Base-by-base conservation (phyloP, 129 eudicot species). In the Solidago caesia region DNA sequence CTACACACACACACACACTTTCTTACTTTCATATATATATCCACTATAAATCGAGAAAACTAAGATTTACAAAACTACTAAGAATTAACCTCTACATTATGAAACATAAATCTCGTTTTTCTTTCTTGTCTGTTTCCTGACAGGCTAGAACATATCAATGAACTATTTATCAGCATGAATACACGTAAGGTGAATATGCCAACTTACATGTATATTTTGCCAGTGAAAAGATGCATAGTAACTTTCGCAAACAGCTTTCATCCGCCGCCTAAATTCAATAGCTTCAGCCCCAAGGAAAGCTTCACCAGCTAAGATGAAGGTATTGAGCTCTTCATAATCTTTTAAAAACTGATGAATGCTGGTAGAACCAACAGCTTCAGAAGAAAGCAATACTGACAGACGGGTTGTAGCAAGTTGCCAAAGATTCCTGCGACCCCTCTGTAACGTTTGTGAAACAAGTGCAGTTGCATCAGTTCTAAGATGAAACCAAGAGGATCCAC, bases 391-490 rank as follows among this genome's bases (percentile, higher is more conserved):
- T 13, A 94, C 97, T 26, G 97, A 85, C 48, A 91, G 69, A 67
- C 99, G 99, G 71, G 94, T 94, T 74, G 99, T 79, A 66, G 85
- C 76, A 68, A 91, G 97, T 77, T 94, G 99, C 97, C 96, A 94
- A 66, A 94, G 85, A 81, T 91, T 94, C 79, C 84, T 88, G 27
- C 97, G 87, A 49, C 97, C 99, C 72, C 97, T 91, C 47, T 82
- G 86, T 67, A 94, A 78, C 58, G 97, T 82, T 61, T 88, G 94
- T 53, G 99, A 94, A 72, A 91, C 90, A 77, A 83, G 81, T 4
- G 85, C 74, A 43, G 96, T 70, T 41, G 97, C 97, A 75, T 91
- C 99, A 68, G 74, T 94, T 56, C 96, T 84, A 73, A 94, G 84
- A 71, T 87, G 87, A 78, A 85, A 87, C 99, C 99, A 94, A 33